Evolutionary conservation across 2,329 filamentous ascomycete species (phyloP).

Genomic region (Beauveria rudraprayagi): DNA sequence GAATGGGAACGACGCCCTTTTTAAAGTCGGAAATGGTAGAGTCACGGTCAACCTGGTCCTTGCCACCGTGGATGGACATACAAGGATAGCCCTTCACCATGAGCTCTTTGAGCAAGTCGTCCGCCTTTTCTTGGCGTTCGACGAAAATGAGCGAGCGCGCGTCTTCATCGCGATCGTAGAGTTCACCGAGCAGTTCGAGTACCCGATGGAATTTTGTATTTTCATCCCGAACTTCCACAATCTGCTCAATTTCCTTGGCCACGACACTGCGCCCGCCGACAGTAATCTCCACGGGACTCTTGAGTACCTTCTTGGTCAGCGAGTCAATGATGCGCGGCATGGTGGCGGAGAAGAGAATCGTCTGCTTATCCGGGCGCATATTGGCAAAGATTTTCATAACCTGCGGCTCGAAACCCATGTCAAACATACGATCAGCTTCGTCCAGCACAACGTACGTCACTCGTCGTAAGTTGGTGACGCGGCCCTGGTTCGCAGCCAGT

Average conservation of each 20-base stretch:
- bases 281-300: conserved; percentile 80
- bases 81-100: conserved; percentile 81
- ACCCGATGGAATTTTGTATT: conserved; percentile 75
- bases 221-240: conserved; percentile 81
- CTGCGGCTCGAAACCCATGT: conserved; percentile 98
- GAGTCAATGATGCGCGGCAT: conserved; percentile 92
- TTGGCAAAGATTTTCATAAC: conserved; percentile 94
- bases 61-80: conserved; percentile 89
- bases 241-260: conserved; percentile 87
- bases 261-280: conserved; percentile 83
- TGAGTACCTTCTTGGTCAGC: conserved; percentile 79
- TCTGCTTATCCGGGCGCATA: conserved; percentile 85
- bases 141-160: conserved; percentile 86
- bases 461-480: conserved; percentile 81
- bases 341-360: conserved; percentile 91
- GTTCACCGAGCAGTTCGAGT: conserved; percentile 76
- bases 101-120: conserved; percentile 68
- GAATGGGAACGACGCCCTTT: conserved; percentile 76
- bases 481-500: conserved; percentile 84
- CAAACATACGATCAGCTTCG: conserved; percentile 98
- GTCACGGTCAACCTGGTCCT: conserved; percentile 88
- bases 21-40: conserved; percentile 93
- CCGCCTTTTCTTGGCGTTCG: conserved; percentile 83
- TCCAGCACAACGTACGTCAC: conserved; percentile 94
- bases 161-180: conserved; percentile 83